Evolutionary conservation across 306 rosid genomes (phyloP), one percentile per base, ranked within the genome.

Genomic region (Medicago ruthenica): DNA sequence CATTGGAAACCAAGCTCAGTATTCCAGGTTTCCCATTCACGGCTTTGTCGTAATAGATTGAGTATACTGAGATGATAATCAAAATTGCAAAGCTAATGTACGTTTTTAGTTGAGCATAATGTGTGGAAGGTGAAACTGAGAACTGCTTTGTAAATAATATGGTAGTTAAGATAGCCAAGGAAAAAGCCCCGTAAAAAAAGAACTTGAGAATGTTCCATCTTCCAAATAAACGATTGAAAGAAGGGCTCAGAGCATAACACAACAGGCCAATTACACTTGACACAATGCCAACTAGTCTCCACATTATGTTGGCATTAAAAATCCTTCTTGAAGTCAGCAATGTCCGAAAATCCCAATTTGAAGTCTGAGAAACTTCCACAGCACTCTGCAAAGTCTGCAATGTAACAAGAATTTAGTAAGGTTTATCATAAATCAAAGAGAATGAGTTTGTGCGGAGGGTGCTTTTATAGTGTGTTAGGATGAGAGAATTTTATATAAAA

Each of bases 171-270:
- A 71, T 8, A 54, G 7, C 4, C 36, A 71, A 11, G 36, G 17
- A 18, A 4, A 54, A 13, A 1, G 37, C 13, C 12, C 51, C 50
- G 2, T 37, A 53, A 37, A 44, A 15, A 44, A 11, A 10, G 5
- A 44, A 0, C 48, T 11, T 11, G 6, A 44, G 13, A 44, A 5
- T 5, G 37, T 71, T 71, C 65, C 76, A 53, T n/a, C 15, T 34
- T 53, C 76, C 8, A 41, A 41, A 0, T 9, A 41, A 41, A 41
- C 45, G 45, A 41, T 9, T 41, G 65, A 71, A 71, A 0, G 65
- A 71, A 10, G 65, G 76, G 65, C 65, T 54, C 1, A 11, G 20
- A 71, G 65, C 65, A 54, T 16, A 7, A 53, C 75, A 53, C 11
- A 8, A 1, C 4, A 71, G 17, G 17, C 75, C 64, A 10, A 36